Base-by-base conservation (phyloP, 176 grass and related monocot genomes). In the Paspalum notatum region DNA sequence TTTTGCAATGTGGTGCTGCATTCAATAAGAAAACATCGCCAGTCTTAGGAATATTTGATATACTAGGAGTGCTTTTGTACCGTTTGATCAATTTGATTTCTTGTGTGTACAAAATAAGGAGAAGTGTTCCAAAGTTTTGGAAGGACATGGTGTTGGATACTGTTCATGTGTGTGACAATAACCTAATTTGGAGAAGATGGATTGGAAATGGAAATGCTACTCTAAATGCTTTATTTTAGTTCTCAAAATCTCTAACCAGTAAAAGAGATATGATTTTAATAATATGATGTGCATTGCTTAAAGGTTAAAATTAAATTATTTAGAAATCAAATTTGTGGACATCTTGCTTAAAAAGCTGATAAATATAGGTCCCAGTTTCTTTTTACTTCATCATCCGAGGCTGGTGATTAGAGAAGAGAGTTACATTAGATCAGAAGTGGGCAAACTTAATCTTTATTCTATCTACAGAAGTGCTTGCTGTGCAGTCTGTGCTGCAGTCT, bases 341-440 rank as follows among this genome's bases (percentile, higher is more conserved):
- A 5, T 44, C 32, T 80, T 39, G 14, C 77, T 4, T n/a, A 80
- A 86, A 67, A 21, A n/a, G 41, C 20, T 48, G 25, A 5, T 40
- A 47, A 58, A 44, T 50, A 81, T 82, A 79, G 53, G 4, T 39
- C 62, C 26, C 17, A 59, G 10, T 72, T 77, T 81, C 82, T 78
- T 71, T 8, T 43, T 24, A 62, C 77, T 80, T 47, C 37, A 80
- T 85, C 42, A 50, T 26, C 44, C 7, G 32, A 57, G 65, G 32
- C 20, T 74, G 26, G 4, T 67, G 48, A 51, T 54, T 38, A 37
- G 68, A 46, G 21, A 74, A 79, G 10, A 61, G 56, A 79, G 42
- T 87, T 58, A 68, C 79, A 68, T 52, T 26, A 2, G 37, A 39
- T 14, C 4, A 16, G 41, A 7, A 74, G 39, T 12, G 21, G 5